These are phyloP conservation scores for Purpureocillium takamizusanense DNA, from an alignment of 2,329 filamentous ascomycete genomes.

Conservation along the genomic window DNA sequence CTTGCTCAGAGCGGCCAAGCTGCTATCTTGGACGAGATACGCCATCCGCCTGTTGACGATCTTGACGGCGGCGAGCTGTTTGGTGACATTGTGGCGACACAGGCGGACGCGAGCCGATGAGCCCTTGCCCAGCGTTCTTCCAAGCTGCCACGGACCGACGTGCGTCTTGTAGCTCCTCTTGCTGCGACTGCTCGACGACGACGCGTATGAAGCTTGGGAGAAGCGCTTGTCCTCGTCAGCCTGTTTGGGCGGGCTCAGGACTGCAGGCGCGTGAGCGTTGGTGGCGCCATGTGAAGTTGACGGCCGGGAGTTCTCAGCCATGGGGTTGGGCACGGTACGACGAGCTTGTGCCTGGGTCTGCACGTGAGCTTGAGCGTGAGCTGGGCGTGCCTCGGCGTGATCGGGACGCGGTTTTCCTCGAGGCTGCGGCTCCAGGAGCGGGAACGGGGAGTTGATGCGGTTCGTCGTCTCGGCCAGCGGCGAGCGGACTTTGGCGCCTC, in stretches of 20 bases:
- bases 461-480: conserved; percentile 39
- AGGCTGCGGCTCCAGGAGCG: conserved; percentile 14
- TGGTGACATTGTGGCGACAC: conserved; percentile 70
- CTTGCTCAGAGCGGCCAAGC: conserved; percentile 72
- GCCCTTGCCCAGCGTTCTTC: conserved; percentile 80
- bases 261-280: conserved; percentile 12
- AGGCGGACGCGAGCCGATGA: conserved; percentile 82
- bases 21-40: conserved; percentile 74
- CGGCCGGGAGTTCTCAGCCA: background rate
- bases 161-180: conserved; percentile 53
- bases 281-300: conserved; percentile 1
- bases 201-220: conserved; percentile 32
- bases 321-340: conserved; percentile 3
- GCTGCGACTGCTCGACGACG: conserved; percentile 28
- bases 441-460: conserved; percentile 33
- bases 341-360: background rate
- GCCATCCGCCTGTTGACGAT: conserved; percentile 82
- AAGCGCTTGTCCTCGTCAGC: conserved; percentile 25
- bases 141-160: conserved; percentile 90
- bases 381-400: conserved; percentile 9
- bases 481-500: conserved; percentile 21
- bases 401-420: conserved; percentile 20
- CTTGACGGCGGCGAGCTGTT: conserved; percentile 84
- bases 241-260: conserved; percentile 18
- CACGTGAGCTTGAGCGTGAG: conserved; percentile 1